Base-by-base conservation (phyloP, 2,329 filamentous ascomycete genomes). In the Monilinia laxa region DNA sequence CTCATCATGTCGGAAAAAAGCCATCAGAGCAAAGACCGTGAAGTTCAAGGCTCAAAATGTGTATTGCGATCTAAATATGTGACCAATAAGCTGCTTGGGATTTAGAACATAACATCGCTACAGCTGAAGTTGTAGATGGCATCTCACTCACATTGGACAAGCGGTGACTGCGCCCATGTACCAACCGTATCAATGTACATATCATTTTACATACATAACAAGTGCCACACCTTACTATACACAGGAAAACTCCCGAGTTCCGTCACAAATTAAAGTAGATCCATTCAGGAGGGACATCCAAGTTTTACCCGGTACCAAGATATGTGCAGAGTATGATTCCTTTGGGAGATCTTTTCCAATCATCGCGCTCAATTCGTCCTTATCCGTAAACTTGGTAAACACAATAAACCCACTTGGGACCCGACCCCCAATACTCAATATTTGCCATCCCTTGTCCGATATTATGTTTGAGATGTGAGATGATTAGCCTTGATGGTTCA, bases 121-220 rank as follows among this genome's bases (percentile, higher is more conserved):
- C 53, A 65, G 64, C 64, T 65, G 64, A 65, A 60, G 64, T n/a
- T 42, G 20, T 38, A 42, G 54, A 42, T 53, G 35, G 35, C 23
- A 65, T 65, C 55, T 65, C 35, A 63, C 49, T 63, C 18, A 35
- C 63, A 59, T 65, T 45, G 42, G 62, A 64, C 63, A 65, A 59
- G 63, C 63, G 63, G 54, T 65, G 54, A 52, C 63, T 65, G 63
- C 63, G 63, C 54, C 53, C 25, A 49, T 45, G 57, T 49, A 49
- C 57, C 42, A 49, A 59, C 25, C 45, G 14, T 60, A 49, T 49
- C 28, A 20, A 35, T 28, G 57, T 28, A 60, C 14, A 23, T 59
- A 11, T n/a, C 20, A n/a, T 49, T 7, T 23, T 59, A 35, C n/a
- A 12, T 31, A 49, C 57, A 47, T 31, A 11, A 2, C 28, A 28